phyloP scores from a whole-genome alignment of 139 green algal species.

The Chlorella sp. region DNA sequence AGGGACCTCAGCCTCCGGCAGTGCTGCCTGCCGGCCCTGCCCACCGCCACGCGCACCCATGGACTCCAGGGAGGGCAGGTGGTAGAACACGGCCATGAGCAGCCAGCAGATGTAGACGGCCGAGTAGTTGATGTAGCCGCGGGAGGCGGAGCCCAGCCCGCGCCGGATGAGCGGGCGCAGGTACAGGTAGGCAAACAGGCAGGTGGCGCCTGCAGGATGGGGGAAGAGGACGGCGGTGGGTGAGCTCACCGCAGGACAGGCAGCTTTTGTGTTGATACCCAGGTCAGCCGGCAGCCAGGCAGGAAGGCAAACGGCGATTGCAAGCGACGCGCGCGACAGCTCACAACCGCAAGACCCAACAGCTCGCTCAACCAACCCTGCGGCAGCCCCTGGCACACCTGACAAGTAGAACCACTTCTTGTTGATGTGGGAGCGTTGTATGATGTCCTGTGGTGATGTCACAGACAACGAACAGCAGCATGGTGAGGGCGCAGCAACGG shows the following conservation, averaged over 20 bases:
- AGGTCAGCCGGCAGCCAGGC: no score
- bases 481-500: no score
- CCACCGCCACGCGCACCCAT: slow-evolving; percentile 36
- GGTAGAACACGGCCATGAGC: slow-evolving; percentile 80
- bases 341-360: no score
- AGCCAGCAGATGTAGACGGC: slow-evolving; percentile 87
- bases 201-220: slow-evolving; percentile 38
- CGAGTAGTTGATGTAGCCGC: slow-evolving; percentile 83
- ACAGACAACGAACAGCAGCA: background rate
- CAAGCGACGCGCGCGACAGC: no score
- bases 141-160: slow-evolving; percentile 76
- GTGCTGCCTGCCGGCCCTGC: background rate
- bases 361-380: background rate
- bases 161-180: slow-evolving; percentile 75
- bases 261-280: no score
- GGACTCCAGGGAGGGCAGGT: slow-evolving; percentile 77
- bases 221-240: background rate
- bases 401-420: slow-evolving; percentile 84
- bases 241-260: no score
- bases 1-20: background rate
- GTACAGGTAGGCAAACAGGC: slow-evolving; percentile 81
- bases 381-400: slow-evolving; percentile 39
- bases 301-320: background rate
- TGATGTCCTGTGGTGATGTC: slow-evolving; percentile 51
- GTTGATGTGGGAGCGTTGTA: slow-evolving; percentile 73